Conservation (phyloP, 2,329 filamentous ascomycete species). For the Coleophoma crateriformis region DNA sequence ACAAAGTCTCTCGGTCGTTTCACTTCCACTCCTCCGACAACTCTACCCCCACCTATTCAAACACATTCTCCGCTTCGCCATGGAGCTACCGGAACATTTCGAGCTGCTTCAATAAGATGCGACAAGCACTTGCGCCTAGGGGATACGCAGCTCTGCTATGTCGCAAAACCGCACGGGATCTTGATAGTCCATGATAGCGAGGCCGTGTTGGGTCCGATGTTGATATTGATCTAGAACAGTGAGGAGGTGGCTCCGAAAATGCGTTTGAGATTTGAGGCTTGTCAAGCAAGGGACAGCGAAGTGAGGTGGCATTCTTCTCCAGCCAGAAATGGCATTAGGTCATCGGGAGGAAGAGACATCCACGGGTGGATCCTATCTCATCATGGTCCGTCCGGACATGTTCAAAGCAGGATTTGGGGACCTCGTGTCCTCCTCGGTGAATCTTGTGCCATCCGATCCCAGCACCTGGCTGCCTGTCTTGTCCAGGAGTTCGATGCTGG, state of each 20-base stretch:
- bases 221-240: not conserved
- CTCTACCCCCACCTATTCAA: not conserved
- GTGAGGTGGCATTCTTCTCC: not conserved
- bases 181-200: slow-evolving; percentile 4
- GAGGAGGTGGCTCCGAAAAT: slow-evolving; percentile 1
- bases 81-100: not conserved
- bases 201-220: slow-evolving; percentile 1
- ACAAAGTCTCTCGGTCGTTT: not conserved
- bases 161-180: slow-evolving; percentile 4
- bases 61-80: not conserved
- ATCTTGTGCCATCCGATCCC: slow-evolving; percentile 18
- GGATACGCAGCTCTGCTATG: not conserved
- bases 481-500: slow-evolving; percentile 3
- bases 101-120: not conserved
- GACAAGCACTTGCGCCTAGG: not conserved
- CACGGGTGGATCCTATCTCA: slow-evolving; percentile 6
- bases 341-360: not conserved
- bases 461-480: not conserved
- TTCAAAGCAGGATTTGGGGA: slow-evolving; percentile 6
- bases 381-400: slow-evolving; percentile 11
- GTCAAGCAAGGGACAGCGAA: slow-evolving; percentile 1
- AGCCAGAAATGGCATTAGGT: not conserved
- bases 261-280: not conserved
- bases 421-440: slow-evolving; percentile 17
- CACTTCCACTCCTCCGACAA: not conserved